Evolutionary conservation across 306 rosid species (phyloP).

Genomic region (Notholithocarpus densiflorus): DNA sequence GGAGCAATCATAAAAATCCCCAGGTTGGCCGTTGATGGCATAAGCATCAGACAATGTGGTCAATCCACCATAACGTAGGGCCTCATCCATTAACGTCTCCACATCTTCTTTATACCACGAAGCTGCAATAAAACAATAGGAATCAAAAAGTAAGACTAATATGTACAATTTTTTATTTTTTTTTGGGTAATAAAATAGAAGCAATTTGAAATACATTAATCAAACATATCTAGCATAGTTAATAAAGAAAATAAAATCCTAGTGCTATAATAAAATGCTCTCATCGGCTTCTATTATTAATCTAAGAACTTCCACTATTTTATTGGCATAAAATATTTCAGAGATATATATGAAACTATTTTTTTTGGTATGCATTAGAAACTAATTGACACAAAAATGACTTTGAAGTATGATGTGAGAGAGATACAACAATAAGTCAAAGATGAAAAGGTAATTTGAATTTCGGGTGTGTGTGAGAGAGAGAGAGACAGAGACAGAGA

Average conservation of each 20-base stretch:
- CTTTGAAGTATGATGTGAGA: too few relatives aligned
- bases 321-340: too few relatives aligned
- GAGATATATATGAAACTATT: too few relatives aligned
- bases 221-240: too few relatives aligned
- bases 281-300: too few relatives aligned
- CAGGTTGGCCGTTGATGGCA: slow-evolving; percentile 39
- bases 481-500: not conserved
- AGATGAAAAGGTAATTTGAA: not conserved
- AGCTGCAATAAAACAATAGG: not conserved
- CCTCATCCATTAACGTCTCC: not conserved
- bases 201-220: too few relatives aligned
- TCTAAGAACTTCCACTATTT: too few relatives aligned
- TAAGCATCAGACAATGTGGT: slow-evolving; percentile 31
- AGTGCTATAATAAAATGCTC: too few relatives aligned
- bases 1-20: slow-evolving; percentile 34
- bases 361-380: too few relatives aligned
- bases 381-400: too few relatives aligned
- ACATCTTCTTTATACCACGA: slow-evolving; percentile 9
- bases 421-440: not conserved
- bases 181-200: too few relatives aligned
- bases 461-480: not conserved
- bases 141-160: not conserved
- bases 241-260: too few relatives aligned
- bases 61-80: not conserved
- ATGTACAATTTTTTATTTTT: not conserved